phyloP scores from a whole-genome alignment of 176 grass and related monocot genomes.

The Echinochloa phyllopogon region DNA sequence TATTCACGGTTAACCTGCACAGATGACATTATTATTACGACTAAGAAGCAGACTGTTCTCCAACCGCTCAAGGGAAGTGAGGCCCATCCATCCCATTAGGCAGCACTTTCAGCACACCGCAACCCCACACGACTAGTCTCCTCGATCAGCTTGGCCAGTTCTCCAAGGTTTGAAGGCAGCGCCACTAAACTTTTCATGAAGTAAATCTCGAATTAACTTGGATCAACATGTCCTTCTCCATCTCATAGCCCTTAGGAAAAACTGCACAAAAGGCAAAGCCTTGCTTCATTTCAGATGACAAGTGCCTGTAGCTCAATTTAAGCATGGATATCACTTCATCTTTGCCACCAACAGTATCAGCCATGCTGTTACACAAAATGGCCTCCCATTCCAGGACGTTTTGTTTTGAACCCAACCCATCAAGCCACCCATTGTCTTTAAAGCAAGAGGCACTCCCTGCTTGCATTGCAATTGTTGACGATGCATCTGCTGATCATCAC shows the following conservation, averaged over 20 bases:
- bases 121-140: no score
- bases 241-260: slow-evolving; percentile 16
- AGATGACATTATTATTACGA: no score
- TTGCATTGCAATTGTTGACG: slow-evolving; percentile 32
- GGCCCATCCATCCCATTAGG: no score
- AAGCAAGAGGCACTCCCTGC: slow-evolving; percentile 44
- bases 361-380: neutral
- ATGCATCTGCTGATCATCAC: slow-evolving; percentile 13
- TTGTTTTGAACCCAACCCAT: slow-evolving; percentile 45
- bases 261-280: slow-evolving; percentile 31
- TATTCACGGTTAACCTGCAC: no score
- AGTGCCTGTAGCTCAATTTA: slow-evolving; percentile 20
- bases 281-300: slow-evolving; percentile 29
- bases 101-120: no score
- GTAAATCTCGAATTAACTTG: no score
- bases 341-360: neutral
- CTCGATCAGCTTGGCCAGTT: no score
- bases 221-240: slow-evolving; percentile 8
- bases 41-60: no score
- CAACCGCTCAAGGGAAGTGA: no score
- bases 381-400: slow-evolving; percentile 15
- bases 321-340: slow-evolving; percentile 1
- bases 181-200: no score
- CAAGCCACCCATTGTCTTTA: slow-evolving; percentile 37
- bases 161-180: no score